Conservation (phyloP, 2,329 filamentous ascomycete genomes). For the Colletotrichum chlorophyti region DNA sequence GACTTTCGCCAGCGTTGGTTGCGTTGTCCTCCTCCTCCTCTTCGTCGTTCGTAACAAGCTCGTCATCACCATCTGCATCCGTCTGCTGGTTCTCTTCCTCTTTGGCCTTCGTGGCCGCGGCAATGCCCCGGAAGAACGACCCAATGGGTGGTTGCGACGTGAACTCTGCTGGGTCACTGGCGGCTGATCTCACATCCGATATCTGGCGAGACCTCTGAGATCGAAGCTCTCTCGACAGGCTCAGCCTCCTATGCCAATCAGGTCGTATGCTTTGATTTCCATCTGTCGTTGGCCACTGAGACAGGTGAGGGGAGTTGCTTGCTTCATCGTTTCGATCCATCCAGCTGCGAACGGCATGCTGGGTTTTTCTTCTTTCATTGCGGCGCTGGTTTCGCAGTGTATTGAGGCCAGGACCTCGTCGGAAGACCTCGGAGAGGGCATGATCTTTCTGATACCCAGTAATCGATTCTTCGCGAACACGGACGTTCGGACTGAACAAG, state of each 20-base stretch:
- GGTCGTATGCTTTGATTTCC: constrained; percentile 45
- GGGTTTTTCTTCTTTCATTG: constrained; percentile 74
- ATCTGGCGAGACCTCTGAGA: constrained; percentile 55
- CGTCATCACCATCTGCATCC: constrained; percentile 88
- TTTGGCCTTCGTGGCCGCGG: constrained; percentile 33
- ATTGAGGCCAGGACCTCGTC: constrained; percentile 71
- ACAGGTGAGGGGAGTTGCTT: constrained; percentile 49
- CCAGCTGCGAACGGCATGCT: constrained; percentile 86
- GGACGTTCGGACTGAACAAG: constrained; percentile 75
- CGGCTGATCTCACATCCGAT: constrained; percentile 64
- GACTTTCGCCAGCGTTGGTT: constrained; percentile 48
- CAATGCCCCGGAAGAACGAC: constrained; percentile 24
- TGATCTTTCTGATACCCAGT: constrained; percentile 89
- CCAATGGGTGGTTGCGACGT: constrained; percentile 44
- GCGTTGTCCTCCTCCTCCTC: constrained; percentile 63
- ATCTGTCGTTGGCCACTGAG: constrained; percentile 58
- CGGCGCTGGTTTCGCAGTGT: constrained; percentile 65
- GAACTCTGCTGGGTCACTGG: constrained; percentile 70
- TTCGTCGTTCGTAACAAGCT: constrained; percentile 83
- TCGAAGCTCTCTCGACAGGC: constrained; percentile 53
- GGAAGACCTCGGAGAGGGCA: constrained; percentile 90
- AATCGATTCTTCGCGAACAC: constrained; percentile 84
- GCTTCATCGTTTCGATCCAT: constrained; percentile 76
- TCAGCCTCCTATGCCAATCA: constrained; percentile 60
- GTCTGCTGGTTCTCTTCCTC: constrained; percentile 65